Evolutionary conservation across 1,284 basidiomycete genomes (phyloP), one percentile per base, ranked within the genome.

Genomic region (Pisolithus thermaeus): DNA sequence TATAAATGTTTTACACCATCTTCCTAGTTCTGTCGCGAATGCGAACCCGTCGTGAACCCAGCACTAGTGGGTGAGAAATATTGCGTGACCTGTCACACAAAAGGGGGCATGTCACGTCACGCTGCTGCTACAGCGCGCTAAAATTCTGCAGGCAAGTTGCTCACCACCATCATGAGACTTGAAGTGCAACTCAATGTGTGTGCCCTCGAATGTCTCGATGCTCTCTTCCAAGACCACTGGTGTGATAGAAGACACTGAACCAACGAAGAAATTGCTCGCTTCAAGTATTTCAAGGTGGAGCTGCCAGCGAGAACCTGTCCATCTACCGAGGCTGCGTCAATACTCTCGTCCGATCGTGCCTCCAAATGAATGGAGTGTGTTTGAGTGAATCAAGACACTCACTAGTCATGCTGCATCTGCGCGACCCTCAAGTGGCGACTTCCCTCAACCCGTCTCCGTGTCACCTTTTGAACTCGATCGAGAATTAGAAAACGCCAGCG

Each of bases 81-180:
- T 35, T n/a, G 30, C 22, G 50, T 37, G 23, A 47, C 39, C 27
- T 43, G 50, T 42, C 39, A 42, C 16, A 14, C 7, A 51, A 40
- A 51, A 46, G 23, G 50, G 50, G 50, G 39, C 20, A 18, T 16
- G 50, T 47, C 45, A 47, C 50, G 30, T 47, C 50, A 51, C 50
- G 39, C 20, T 32, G n/a, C 4, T 8, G 36, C 11, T 23, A 46
- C 30, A 37, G 44, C 16, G 18, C 27, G 50, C 25, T 27, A 27
- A 25, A 25, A 25, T 25, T 5, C 5, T 5, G 23, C 23, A 46
- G 51, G 51, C 46, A 16, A 52, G 51, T 52, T 16, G 40, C 47
- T 52, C 35, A 47, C 43, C 18, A 23, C 46, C 46, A 47, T 41
- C 45, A 41, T 46, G 40, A 43, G 32, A 14, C 40, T 36, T 37